Evolutionary conservation across 345 rosid genomes (phyloP).

Genomic region (Moricandia arvensis): DNA sequence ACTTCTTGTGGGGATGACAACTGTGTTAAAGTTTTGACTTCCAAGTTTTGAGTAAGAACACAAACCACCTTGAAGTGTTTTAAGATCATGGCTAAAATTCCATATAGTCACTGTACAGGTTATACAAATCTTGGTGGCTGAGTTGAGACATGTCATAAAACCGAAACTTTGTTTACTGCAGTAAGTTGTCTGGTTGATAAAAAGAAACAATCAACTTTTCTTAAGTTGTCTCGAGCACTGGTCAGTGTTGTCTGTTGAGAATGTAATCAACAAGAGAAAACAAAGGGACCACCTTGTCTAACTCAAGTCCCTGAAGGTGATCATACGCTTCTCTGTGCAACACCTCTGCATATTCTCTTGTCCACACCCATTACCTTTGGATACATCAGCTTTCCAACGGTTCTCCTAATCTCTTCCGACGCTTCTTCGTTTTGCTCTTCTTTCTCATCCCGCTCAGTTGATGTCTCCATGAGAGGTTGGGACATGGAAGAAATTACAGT

Average conservation of each 20-base stretch:
- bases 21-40: no score
- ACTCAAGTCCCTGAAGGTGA: background rate
- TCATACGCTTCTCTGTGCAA: no score
- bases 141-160: background rate
- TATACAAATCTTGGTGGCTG: background rate
- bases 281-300: background rate
- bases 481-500: no score
- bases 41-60: no score
- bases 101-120: background rate
- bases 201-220: background rate
- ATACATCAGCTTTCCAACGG: no score
- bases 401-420: no score
- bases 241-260: slow-evolving; percentile 13
- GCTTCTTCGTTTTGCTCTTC: no score
- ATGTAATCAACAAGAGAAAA: background rate
- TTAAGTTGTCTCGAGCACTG: background rate
- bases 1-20: no score
- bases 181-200: background rate
- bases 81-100: background rate
- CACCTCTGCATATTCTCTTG: no score
- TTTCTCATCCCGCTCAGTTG: no score
- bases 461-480: no score
- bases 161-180: background rate
- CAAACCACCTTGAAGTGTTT: background rate
- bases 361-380: no score